Evolutionary conservation across 441 rosid species (phyloP), one percentile per base, ranked within the genome.

Genomic region (Raphanus hybrid): DNA sequence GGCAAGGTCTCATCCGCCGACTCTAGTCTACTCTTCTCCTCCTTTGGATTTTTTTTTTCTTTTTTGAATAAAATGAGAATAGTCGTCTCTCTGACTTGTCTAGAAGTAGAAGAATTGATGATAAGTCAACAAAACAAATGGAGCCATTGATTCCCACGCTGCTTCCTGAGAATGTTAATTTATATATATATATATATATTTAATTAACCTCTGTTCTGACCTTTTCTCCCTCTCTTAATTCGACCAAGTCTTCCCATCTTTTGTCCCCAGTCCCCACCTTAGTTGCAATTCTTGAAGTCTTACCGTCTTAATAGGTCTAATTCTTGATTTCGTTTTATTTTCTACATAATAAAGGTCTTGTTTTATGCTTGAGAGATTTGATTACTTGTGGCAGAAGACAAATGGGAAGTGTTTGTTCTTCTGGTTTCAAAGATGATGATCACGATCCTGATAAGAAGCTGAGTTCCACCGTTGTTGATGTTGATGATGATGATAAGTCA

Each of bases 351-450:
- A 26, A 39, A 68, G 32, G 55, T 74, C 62, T 29, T 14, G 35
- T 16, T 43, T n/a, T 60, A 23, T 26, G 50, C n/a, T 4, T n/a
- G 67, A 5, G 77, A 65, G 72, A 15, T 70, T 64, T 54, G 69
- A 29, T 70, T 54, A 78, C 54, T 55, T 76, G 64, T 39, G 27
- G 48, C 34, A 72, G 77, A 76, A 73, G 71, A 82, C 34, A 75
- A 54, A 93, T 93, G 98, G 98, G 98, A 59, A 87, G 76, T 67
- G 92, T 82, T 81, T 94, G 92, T 75, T 78, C 98, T 2, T 81
- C 84, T 54, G 95, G 87, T 43, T 80, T 50, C 32, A 79, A 55
- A 68, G 64, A 52, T 50, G 70, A 34, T 61, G 59, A 50, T 71
- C 77, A 78, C 41, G 63, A 70, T 41, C 55, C n/a, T 50, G 69